Evolutionary conservation across 352 stramenopile species (phyloP).

Genomic region (Pythium scleroteichum): DNA sequence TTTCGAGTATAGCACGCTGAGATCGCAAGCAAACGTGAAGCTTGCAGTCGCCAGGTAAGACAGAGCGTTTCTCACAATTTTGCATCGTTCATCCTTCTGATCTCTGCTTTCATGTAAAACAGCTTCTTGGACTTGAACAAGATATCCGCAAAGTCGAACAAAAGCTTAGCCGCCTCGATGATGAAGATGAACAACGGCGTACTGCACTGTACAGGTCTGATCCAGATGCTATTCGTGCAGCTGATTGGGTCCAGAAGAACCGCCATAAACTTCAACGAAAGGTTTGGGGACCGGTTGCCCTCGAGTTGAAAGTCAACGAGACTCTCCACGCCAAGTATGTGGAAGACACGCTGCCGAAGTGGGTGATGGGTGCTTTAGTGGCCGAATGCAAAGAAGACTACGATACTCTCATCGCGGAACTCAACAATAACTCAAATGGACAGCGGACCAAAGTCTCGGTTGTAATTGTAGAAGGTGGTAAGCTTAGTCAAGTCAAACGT

Average conservation of each 20-base stretch:
- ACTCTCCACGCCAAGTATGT: constrained; percentile 81
- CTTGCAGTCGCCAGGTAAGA: constrained; percentile 35
- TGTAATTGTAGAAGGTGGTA: constrained; percentile 64
- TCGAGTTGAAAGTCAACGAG: constrained; percentile 86
- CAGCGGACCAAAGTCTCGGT: constrained; percentile 64
- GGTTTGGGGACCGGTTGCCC: constrained; percentile 79
- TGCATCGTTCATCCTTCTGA: no score
- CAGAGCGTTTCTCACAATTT: no score
- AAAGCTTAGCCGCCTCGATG: constrained; percentile 67
- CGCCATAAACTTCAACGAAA: constrained; percentile 64
- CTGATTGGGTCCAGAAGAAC: constrained; percentile 80
- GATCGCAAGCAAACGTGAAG: constrained; percentile 67
- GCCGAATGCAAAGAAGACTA: constrained; percentile 84
- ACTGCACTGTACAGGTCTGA: constrained; percentile 59
- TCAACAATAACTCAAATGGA: constrained; percentile 46
- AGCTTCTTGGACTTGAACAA: constrained; percentile 50
- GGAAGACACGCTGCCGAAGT: constrained; percentile 83
- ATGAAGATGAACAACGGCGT: constrained; percentile 75
- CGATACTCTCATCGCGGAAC: constrained; percentile 65
- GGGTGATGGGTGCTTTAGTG: constrained; percentile 70
- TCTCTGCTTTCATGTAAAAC: neutral
- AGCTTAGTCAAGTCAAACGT: constrained; percentile 46
- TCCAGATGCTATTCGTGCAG: constrained; percentile 68
- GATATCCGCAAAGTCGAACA: constrained; percentile 50
- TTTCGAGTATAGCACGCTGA: constrained; percentile 55